Evolutionary conservation across 2,329 filamentous ascomycete species (phyloP), one percentile per base, ranked within the genome.

Genomic region (Hypoxylon sp.): DNA sequence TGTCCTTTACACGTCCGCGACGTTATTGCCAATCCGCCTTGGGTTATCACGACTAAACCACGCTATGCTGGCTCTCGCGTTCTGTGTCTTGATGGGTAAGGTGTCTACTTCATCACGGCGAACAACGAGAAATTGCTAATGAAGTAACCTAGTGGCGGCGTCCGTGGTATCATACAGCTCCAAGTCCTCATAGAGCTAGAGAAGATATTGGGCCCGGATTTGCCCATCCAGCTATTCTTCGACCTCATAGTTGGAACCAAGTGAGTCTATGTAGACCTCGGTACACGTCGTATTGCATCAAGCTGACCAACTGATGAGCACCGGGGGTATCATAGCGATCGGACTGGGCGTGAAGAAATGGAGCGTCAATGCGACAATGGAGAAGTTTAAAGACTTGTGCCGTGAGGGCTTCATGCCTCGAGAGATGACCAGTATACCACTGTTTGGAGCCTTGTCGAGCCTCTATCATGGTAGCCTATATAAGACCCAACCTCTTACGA

Each of bases 301-400:
- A 3, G 9, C 63, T 69, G 9, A 74, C 50, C 1, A 5, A 14
- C 21, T 19, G 49, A 43, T 19, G 6, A 77, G 75, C 43, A 74
- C 74, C 10, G 76, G 76, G 0, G 76, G 76, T 10, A 65, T 77
- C 25, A 75, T 77, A 23, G 75, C 76, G 4, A 76, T 77, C 23
- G 76, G 70, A 1, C 55, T 78, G 28, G 76, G 76, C 2, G 76
- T 76, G n/a, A 78, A 77, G 60, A 77, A 77, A 50, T 78, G 76
- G 76, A 63, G 74, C 4, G 74, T 77, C 19, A 71, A 68, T 21
- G 72, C 74, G 1, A 74, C 73, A 30, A 72, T 76, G 53, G 70
- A 74, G 14, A 77, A 76, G 46, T 77, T 78, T 63, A 78, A 77
- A 49, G 76, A 76, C 30, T 41, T 77, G 23, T 76, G 73, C 45